Conservation (phyloP, 2,329 filamentous ascomycete genomes). For the Trichoderma afroharzianum region DNA sequence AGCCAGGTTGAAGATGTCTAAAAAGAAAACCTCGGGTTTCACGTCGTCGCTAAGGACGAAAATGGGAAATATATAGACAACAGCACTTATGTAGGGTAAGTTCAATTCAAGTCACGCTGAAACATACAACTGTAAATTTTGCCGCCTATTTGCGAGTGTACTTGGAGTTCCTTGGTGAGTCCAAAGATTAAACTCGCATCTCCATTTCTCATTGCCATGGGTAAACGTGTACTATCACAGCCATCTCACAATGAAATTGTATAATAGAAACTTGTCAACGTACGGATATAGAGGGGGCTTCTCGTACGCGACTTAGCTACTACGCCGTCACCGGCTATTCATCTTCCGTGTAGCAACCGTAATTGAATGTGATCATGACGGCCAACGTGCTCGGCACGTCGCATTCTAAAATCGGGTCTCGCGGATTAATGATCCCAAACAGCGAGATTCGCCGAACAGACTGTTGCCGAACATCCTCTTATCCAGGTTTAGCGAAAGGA, state of each 20-base stretch:
- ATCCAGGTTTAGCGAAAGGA: background rate
- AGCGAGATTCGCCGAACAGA: background rate
- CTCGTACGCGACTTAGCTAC: background rate
- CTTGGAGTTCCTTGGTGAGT: too few relatives aligned
- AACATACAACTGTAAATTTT: too few relatives aligned
- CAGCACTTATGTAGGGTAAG: background rate
- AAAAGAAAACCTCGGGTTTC: too few relatives aligned
- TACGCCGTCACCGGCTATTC: background rate
- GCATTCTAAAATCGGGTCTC: background rate
- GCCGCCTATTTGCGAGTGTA: too few relatives aligned
- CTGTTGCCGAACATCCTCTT: background rate
- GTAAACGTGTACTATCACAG: too few relatives aligned
- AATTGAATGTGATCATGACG: background rate
- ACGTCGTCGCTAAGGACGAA: too few relatives aligned
- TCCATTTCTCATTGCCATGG: too few relatives aligned
- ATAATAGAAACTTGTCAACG: background rate
- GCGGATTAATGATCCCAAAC: background rate
- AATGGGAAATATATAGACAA: too few relatives aligned
- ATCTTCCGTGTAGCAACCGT: background rate
- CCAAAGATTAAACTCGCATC: too few relatives aligned
- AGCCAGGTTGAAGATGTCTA: too few relatives aligned
- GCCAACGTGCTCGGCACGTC: background rate
- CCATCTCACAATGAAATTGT: too few relatives aligned
- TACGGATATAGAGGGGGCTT: background rate
- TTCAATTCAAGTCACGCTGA: too few relatives aligned